A percentile compares a stretch with the other conserved stretches of the same genome.
phyloP scores from a whole-genome alignment of 345 rosid species.

The Murraya koenigii region DNA sequence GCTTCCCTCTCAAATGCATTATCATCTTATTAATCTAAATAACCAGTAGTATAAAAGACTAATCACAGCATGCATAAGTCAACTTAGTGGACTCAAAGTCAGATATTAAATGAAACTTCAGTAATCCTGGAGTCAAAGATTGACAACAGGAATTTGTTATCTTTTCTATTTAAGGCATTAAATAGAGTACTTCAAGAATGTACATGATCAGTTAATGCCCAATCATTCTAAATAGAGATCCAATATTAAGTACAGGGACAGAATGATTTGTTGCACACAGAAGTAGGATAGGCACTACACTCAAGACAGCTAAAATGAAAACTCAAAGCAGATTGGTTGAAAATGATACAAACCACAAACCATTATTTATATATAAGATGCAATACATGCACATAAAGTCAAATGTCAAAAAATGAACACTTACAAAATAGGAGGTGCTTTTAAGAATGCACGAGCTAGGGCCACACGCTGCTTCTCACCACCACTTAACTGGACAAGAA shows the following conservation, averaged over 20 bases:
- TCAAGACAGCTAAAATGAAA: background rate
- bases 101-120: background rate
- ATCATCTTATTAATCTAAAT: background rate
- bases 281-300: background rate
- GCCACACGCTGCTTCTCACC: conserved; percentile 99
- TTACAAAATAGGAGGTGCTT: conserved; percentile 85
- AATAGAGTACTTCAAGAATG: background rate
- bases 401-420: conserved; percentile 21
- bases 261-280: background rate
- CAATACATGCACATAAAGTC: background rate
- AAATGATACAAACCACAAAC: background rate
- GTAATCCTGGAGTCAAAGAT: background rate
- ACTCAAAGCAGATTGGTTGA: background rate
- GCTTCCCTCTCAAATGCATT: background rate
- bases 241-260: background rate
- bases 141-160: background rate
- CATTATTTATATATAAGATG: background rate
- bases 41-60: background rate
- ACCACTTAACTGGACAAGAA: conserved; percentile 80
- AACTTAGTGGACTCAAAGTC: background rate
- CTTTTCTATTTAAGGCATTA: background rate
- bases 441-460: conserved; percentile 90
- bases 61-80: background rate
- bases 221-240: background rate
- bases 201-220: background rate